Base-by-base conservation (phyloP, 257 asterid species). In the Rubia yunnanensis region DNA sequence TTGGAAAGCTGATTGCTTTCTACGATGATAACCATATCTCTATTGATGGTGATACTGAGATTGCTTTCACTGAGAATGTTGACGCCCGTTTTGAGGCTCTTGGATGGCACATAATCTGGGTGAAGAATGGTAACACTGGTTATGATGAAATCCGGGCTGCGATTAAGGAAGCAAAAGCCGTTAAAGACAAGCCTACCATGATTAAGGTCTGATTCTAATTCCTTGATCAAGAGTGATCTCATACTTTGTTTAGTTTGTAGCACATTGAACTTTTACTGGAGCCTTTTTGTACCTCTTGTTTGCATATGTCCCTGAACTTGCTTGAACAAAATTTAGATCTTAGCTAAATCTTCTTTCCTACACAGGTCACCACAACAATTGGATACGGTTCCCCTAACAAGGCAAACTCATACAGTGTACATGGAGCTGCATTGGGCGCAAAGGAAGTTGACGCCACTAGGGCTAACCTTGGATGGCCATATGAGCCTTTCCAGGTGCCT, bases 401-500 rank as follows among this genome's bases (percentile, higher is more conserved):
- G 80, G 79, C 95, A 55, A 86, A 83, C 79, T 77, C 95, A 57
- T 84, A 86, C 80, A 81, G 85, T 55, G 91, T 84, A 36, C 96
- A 88, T 0, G 96, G 96, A 48, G 76, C 82, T 78, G 96, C 95
- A 38, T 73, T 88, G 57, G 96, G 96, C 56, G 81, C 92, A 74
- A 87, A 87, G 85, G 99, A 92, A 82, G 99, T 92, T 34, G 97
- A 92, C 52, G 99, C 99, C 76, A 92, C 99, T n/a, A 84, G 99
- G 70, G 73, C 80, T 70, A 89, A 86, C 71, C 96, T 92, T 57
- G 95, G 86, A 66, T 92, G 99, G 99, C 96, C 99, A 66, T 78
- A 69, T 64, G 99, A 92, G 84, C 81, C 85, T 27, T 81, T 81
- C 83, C 85, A 81, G 39, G 97, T 92, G 60, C 99, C 99, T 3